Percentiles rank a stretch among this genome's conserved stretches.
phyloP scores from a whole-genome alignment of 768 basidiomycete genomes.

The Leccinum uliginosum region DNA sequence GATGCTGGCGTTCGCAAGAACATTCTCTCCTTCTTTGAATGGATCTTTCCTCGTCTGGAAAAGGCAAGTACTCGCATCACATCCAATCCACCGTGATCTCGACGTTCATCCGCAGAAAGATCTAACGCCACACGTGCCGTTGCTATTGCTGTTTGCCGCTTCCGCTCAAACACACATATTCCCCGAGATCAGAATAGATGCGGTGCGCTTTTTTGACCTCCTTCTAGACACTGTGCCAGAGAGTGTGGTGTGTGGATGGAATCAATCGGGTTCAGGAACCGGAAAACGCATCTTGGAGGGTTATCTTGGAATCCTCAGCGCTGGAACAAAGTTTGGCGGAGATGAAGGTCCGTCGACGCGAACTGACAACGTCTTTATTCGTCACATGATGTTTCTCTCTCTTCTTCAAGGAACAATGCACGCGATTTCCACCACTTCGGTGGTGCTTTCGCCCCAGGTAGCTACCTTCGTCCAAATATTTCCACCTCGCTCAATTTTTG shows the following conservation, averaged over 20 bases:
- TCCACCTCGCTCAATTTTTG: conserved; percentile 1
- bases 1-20: conserved; percentile 77
- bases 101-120: conserved; percentile 46
- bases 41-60: conserved; percentile 66
- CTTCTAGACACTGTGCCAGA: conserved; percentile 68
- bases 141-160: conserved; percentile 78
- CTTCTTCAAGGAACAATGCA: conserved; percentile 23
- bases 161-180: conserved; percentile 95
- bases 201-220: conserved; percentile 73
- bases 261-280: conserved; percentile 43
- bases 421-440: conserved; percentile 60
- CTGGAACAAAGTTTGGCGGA: conserved; percentile 58
- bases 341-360: conserved; percentile 40
- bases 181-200: conserved; percentile 90
- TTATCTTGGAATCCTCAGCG: conserved; percentile 74
- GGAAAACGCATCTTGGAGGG: conserved; percentile 70
- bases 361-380: background rate
- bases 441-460: conserved; percentile 62
- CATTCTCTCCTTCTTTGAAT: conserved; percentile 61
- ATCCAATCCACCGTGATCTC: background rate
- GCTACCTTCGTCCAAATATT: background rate
- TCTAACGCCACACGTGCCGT: conserved; percentile 67
- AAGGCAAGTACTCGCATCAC: conserved; percentile 36
- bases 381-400: background rate
- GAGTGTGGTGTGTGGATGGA: conserved; percentile 67